Base-by-base conservation (phyloP, 768 basidiomycete genomes). In the Leccinum disarticulatum region DNA sequence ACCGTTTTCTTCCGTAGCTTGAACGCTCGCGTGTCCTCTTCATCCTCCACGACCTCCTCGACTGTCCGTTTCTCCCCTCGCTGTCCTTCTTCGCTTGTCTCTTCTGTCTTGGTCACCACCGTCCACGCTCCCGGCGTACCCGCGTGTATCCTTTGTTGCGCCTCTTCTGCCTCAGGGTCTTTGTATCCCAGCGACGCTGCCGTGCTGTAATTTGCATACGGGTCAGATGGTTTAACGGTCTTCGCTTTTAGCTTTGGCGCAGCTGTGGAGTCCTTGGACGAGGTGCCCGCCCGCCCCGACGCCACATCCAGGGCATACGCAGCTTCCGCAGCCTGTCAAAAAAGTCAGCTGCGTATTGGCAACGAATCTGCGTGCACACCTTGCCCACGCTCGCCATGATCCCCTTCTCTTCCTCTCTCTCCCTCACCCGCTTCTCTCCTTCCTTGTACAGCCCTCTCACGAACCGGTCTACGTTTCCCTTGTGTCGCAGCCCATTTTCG, bases 391-490 rank as follows among this genome's bases (percentile, higher is more conserved):
- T 75, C 9, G 80, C 87, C 83, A 99, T 93, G 72, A 97, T 93
- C 60, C 87, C 76, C 69, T 85, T 87, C 76, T 95, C 94, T 70
- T 95, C 91, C 64, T 92, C 92, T 46, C 77, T 76, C 59, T 94
- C 90, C 71, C 87, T 87, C 80, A 90, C 91, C 61, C 85, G 86
- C 77, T 91, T 92, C 74, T 92, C 92, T 2, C 96, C 93, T 4
- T 84, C 76, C 79, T 98, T 98, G 84, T 98, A 99, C 47, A 98
- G 82, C 41, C 90, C 87, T 25, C 95, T 81, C 58, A 98, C 90
- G 75, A 89, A 97, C 17, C 95, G 83, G 68, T 99, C 96, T 59
- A 90, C 85, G 72, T 91, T 97, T 49, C 96, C 97, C 69, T 95
- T 90, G 78, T 99, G 97, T 33, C 91, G 85, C 49, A 98, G 77